Evolutionary conservation across 169 alveolate species (phyloP), one percentile per base, ranked within the genome.

Genomic region (Plasmodium adleri): DNA sequence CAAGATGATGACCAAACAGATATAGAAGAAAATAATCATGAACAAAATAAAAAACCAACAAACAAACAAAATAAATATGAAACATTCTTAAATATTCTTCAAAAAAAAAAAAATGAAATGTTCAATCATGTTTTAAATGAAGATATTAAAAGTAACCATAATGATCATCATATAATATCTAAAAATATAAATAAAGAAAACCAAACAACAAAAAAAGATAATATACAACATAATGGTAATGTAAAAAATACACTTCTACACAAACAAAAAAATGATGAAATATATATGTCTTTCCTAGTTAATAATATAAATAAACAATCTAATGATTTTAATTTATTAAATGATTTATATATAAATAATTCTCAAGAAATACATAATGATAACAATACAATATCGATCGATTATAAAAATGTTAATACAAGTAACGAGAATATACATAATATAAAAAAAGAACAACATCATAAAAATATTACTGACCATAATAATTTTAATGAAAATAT

Each of bases 31-130:
- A 15, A 67, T n/a, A 63, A 63, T 17, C 17, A 63, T 22, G 12
- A 63, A 2, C 10, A 26, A 13, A 45, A 63, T 22, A 24, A 20
- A 63, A 39, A 5, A 39, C 7, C 0, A 39, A 39, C 47, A 47
- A 71, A 71, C 17, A 71, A 6, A 66, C 39, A 52, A 67, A 66
- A 1, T 39, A 52, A 74, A 54, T 24, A 80, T 54, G 63, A 22
- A 54, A 68, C 80, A 22, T 80, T 80, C 45, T 80, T 80, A 72
- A 60, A 80, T 20, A 67, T 80, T 24, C 45, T 80, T 20, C 52
- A 80, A 80, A 39, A 67, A 17, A 80, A 68, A 47, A 64, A 80
- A 52, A 59, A 80, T 12, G 63, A 43, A 47, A 13, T 12, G 3
- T 9, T 13, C 6, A 15, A 45, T 43, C n/a, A 45, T 43, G 8